A percentile compares a stretch with the other conserved stretches of the same genome.
Evolutionary conservation across 768 basidiomycete species (phyloP).

Genomic region (Xerocomellus intermedius): DNA sequence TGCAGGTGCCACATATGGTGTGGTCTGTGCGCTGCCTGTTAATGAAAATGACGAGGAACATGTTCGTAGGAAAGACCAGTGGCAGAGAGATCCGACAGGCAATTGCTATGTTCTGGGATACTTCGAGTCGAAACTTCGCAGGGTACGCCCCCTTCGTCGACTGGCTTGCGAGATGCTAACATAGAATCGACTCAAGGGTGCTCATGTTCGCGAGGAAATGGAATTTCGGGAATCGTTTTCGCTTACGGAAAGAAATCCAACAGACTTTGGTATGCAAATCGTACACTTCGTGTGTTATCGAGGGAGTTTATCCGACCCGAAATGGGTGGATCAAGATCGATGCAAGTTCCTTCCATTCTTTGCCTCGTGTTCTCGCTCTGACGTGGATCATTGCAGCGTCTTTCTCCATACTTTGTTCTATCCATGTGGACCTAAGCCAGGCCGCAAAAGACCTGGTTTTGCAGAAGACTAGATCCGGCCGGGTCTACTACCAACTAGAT

Average conservation of each 20-base stretch:
- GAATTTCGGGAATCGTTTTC: conserved; percentile 13
- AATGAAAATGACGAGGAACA: conserved; percentile 3
- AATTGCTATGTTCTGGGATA: conserved; percentile 10
- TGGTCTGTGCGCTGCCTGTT: conserved; percentile 3
- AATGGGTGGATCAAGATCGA: conserved; percentile 11
- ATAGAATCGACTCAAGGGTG: conserved; percentile 1
- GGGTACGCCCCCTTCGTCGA: neutral
- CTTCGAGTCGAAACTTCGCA: conserved; percentile 13
- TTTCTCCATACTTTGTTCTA: conserved; percentile 8
- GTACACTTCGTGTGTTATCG: conserved; percentile 5
- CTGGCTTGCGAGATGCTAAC: neutral
- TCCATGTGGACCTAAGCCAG: conserved; percentile 1
- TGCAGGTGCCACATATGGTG: conserved; percentile 7
- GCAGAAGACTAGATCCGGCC: neutral
- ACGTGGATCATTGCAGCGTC: neutral
- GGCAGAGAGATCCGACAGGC: conserved; percentile 11
- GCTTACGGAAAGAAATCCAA: neutral
- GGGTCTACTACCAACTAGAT: conserved; percentile 8
- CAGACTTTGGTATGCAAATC: conserved; percentile 1
- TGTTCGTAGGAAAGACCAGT: conserved; percentile 1
- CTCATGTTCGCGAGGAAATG: conserved; percentile 1
- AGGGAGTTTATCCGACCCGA: conserved; percentile 4
- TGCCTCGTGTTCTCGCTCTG: neutral
- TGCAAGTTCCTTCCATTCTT: neutral
- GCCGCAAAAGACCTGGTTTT: neutral